Evolutionary conservation across 441 rosid species (phyloP).

Genomic region (Euphorbia corollata): DNA sequence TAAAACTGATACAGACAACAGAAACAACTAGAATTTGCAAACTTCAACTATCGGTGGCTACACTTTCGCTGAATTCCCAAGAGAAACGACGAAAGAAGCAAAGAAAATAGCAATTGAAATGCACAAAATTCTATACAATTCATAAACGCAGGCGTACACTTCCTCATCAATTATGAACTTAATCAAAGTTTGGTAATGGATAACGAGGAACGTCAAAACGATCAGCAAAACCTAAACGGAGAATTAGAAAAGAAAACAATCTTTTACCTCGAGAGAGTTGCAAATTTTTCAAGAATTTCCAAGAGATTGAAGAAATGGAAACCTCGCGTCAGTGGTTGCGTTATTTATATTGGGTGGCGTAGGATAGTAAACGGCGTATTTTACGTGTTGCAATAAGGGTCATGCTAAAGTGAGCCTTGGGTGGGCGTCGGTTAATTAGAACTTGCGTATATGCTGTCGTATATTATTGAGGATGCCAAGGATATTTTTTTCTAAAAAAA

Average conservation of each 20-base stretch:
- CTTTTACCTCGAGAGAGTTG: slow-evolving; percentile 11
- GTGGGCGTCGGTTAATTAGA: background rate
- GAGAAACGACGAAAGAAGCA: background rate
- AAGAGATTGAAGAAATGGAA: background rate
- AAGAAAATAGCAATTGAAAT: slow-evolving; percentile 10
- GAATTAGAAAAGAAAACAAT: slow-evolving; percentile 3
- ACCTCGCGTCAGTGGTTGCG: rapidly evolving
- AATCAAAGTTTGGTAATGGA: background rate
- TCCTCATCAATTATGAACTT: background rate
- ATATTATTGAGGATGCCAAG: background rate
- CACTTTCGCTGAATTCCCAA: background rate
- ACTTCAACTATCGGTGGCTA: background rate
- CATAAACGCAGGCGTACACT: background rate
- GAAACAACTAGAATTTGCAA: background rate
- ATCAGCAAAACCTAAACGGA: slow-evolving; percentile 15
- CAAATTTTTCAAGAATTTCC: background rate
- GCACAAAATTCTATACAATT: background rate
- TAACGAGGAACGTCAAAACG: background rate
- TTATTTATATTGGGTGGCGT: background rate
- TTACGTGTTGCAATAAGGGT: background rate
- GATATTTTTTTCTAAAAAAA: no score
- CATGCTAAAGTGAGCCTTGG: slow-evolving; percentile 24
- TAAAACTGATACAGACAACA: background rate
- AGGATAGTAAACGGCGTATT: slow-evolving; percentile 27
- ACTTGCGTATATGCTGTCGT: slow-evolving; percentile 31